Conservation (phyloP, 345 rosid genomes). For the Pugionium cornutum region DNA sequence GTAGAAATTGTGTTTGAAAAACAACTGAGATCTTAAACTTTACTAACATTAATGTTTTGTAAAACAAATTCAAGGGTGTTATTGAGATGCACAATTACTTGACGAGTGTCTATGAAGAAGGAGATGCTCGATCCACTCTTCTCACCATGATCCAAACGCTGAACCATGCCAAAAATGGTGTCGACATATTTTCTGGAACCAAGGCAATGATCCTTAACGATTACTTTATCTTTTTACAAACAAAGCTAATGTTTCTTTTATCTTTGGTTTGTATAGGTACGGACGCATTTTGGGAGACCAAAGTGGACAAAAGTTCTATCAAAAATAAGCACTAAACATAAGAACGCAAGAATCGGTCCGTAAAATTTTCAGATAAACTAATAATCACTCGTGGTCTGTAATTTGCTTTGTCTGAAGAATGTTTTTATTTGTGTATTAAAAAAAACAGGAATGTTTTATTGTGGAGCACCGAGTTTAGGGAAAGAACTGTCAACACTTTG, state of each 20-base stretch:
- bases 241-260: background rate
- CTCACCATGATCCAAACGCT: conserved; percentile 96
- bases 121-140: conserved; percentile 49
- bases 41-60: background rate
- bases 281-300: conserved; percentile 45
- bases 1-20: too few relatives aligned
- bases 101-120: conserved; percentile 95
- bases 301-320: conserved; percentile 42
- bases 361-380: too few relatives aligned
- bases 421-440: background rate
- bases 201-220: conserved; percentile 45
- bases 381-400: background rate
- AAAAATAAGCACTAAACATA: conserved; percentile 31
- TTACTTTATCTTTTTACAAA: conserved; percentile 2
- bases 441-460: conserved; percentile 39
- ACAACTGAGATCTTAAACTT: background rate
- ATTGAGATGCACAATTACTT: conserved; percentile 98
- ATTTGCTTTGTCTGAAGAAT: background rate
- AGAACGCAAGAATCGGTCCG: conserved; percentile 38
- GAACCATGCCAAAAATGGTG: conserved; percentile 90
- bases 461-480: conserved; percentile 39
- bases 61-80: conserved; percentile 54
- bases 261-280: conserved; percentile 13
- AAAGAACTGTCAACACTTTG: conserved; percentile 38
- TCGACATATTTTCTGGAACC: conserved; percentile 91